Evolutionary conservation across 2,329 filamentous ascomycete species (phyloP), one percentile per base, ranked within the genome.

Genomic region (Rhynchosporium agropyri): DNA sequence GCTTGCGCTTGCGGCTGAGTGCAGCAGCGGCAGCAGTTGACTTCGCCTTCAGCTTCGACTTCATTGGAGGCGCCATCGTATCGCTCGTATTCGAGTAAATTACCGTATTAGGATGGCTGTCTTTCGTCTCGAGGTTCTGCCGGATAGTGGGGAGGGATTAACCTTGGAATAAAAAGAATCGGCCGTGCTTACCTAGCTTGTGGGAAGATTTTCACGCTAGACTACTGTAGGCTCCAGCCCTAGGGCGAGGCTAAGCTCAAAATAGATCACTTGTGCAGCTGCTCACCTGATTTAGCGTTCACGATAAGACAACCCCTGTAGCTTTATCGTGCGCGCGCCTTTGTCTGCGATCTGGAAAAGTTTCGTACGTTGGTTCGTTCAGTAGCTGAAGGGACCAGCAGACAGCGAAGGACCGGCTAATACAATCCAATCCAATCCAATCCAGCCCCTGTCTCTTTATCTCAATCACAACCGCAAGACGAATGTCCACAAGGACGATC

Each of bases 401-500:
- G 42, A n/a, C 8, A 45, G 6, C 10, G 42, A 6, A n/a, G 12
- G n/a, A n/a, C 43, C 20, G 43, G 20, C n/a, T 3, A 46, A n/a
- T 20, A 8, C 10, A 53, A 9, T 53, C 31, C 33, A 53, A n/a
- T n/a, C 20, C 20, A 20, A 20, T 28, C 51, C 26, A 20, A 4
- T 49, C 10, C 36, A 15, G 40, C 54, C 15, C 9, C 13, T 43
- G 10, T 45, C 29, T 12, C 38, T 20, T 33, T 29, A 15, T 9
- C 38, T 45, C 20, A 26, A 4, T 56, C 51, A 7, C 31, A 20
- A 56, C 36, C 26, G 55, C 42, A 54, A 53, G 46, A 43, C 68
- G 65, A 60, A 71, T 71, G 67, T 68, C 65, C 38, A 36, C 50
- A 49, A 53, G n/a, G 7, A 53, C 46, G 45, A 36, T 63, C 42